phyloP scores from a whole-genome alignment of 2,329 filamentous ascomycete species.

The Cryphonectria nitschkei region DNA sequence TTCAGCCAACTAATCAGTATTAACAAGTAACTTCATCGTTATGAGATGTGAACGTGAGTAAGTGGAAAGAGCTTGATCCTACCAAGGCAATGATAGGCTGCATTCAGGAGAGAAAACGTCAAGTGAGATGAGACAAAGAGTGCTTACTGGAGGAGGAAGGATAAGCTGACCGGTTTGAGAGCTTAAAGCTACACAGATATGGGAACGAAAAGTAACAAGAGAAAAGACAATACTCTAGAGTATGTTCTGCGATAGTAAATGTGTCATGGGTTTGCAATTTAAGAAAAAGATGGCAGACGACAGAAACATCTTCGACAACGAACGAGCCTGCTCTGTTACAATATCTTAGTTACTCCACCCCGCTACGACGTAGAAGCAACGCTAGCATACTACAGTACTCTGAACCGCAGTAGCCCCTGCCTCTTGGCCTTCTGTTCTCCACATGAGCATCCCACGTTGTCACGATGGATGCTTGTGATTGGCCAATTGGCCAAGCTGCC shows the following conservation, averaged over 20 bases:
- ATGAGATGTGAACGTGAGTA: not conserved
- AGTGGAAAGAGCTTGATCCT: not conserved
- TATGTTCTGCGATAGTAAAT: not conserved
- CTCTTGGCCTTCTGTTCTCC: not conserved
- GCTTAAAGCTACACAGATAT: too few species aligned
- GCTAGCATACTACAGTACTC: not conserved
- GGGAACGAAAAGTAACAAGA: not conserved
- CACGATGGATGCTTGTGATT: not conserved
- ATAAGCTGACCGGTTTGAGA: not conserved
- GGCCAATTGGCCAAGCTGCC: conserved; percentile 22
- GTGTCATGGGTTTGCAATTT: not conserved
- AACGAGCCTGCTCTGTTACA: not conserved
- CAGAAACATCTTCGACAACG: not conserved
- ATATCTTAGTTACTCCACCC: not conserved
- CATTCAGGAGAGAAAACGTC: not conserved
- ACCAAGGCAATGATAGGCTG: not conserved
- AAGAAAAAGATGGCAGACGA: not conserved
- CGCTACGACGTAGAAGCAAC: not conserved
- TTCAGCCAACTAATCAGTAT: conserved; percentile 56
- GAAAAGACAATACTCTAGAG: not conserved
- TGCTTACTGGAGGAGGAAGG: not conserved
- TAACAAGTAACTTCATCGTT: conserved; percentile 19
- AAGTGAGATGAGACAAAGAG: not conserved
- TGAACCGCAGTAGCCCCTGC: not conserved
- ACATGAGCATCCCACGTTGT: conserved; percentile 11